These are phyloP conservation scores for Blastomyces gilchristii DNA, from an alignment of 2,329 filamentous ascomycete species.

Conservation along the genomic window DNA sequence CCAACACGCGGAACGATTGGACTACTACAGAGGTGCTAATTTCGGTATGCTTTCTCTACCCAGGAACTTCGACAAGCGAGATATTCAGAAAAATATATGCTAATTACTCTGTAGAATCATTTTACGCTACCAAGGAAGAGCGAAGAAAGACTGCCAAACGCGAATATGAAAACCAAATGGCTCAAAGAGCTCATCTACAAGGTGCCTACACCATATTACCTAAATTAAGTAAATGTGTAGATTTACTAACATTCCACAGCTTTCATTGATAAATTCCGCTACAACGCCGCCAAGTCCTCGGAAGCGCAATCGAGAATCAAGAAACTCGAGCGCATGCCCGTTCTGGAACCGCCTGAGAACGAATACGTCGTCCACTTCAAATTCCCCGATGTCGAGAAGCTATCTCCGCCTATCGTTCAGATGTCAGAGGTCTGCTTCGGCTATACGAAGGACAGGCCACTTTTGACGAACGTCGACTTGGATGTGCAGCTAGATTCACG, in stretches of 20 bases:
- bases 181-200: slow-evolving; percentile 81
- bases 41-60: slow-evolving; percentile 45
- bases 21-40: slow-evolving; percentile 97
- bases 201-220: slow-evolving; percentile 24
- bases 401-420: slow-evolving; percentile 94
- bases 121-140: slow-evolving; percentile 96
- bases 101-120: slow-evolving; percentile 53
- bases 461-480: slow-evolving; percentile 79
- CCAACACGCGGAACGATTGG: slow-evolving; percentile 90
- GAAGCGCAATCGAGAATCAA: slow-evolving; percentile 98
- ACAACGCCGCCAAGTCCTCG: slow-evolving; percentile 97
- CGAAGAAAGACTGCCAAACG: slow-evolving; percentile 91
- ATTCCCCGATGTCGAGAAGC: slow-evolving; percentile 94
- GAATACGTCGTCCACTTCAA: slow-evolving; percentile 96
- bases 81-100: background rate
- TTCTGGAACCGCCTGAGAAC: slow-evolving; percentile 78
- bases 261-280: slow-evolving; percentile 99
- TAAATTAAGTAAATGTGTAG: background rate
- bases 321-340: slow-evolving; percentile 94
- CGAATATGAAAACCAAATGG: slow-evolving; percentile 99
- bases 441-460: slow-evolving; percentile 66
- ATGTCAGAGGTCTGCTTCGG: slow-evolving; percentile 91
- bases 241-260: slow-evolving; percentile 32
- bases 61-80: background rate
- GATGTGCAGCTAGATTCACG: slow-evolving; percentile 96